Percentiles rank a stretch among this genome's conserved stretches.
Evolutionary conservation across 73 alveolate species (phyloP).

Genomic region (Tetrahymena thermophila): DNA sequence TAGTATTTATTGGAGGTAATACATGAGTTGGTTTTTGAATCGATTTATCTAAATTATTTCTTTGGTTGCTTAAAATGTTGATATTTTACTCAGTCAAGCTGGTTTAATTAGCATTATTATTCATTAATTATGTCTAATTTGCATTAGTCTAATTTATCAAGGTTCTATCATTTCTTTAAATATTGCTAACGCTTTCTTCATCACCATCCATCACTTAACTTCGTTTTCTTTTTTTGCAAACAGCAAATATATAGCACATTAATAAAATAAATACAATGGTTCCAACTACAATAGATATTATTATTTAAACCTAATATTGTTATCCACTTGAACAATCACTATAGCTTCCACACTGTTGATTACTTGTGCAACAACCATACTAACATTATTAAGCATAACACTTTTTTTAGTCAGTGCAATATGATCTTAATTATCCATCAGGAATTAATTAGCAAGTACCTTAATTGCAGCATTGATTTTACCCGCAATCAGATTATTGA

Average conservation of each 20-base stretch:
- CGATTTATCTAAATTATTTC: not conserved
- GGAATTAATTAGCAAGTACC: not conserved
- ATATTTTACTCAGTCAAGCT: not conserved
- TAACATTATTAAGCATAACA: not conserved
- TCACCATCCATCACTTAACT: not conserved
- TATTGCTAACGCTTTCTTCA: not conserved
- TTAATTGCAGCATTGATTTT: not conserved
- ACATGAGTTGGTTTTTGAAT: not conserved
- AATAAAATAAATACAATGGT: not conserved
- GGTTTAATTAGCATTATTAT: not conserved
- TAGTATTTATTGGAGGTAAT: not conserved
- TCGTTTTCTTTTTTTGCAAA: not conserved
- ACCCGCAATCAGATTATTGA: not conserved
- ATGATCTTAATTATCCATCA: not conserved
- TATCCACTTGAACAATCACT: not conserved
- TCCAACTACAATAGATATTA: not conserved
- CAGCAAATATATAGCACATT: not conserved
- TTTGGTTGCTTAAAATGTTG: not conserved
- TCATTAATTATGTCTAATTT: not conserved
- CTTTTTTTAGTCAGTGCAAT: not conserved
- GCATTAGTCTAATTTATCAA: not conserved
- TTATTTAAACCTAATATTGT: not conserved
- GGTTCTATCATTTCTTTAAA: not conserved
- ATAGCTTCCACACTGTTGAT: not conserved
- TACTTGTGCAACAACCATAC: not conserved